These are phyloP conservation scores for Gymnopilus dilepis DNA, from an alignment of 768 basidiomycete genomes.

Conservation along the genomic window DNA sequence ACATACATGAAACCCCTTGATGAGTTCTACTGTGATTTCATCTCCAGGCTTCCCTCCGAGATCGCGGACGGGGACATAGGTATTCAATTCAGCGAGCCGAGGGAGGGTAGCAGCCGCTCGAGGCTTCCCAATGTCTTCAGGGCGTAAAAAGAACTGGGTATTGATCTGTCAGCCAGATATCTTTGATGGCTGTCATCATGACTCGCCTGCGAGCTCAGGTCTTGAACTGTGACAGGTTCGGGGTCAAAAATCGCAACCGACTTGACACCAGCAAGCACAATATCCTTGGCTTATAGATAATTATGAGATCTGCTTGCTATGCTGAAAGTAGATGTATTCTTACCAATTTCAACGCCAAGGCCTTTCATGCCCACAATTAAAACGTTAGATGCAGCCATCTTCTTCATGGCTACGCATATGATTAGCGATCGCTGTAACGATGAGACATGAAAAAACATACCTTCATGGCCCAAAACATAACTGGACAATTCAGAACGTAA, in stretches of 20 bases:
- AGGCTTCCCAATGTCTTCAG: slow-evolving; percentile 85
- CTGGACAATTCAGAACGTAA: slow-evolving; percentile 32
- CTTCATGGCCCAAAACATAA: slow-evolving; percentile 97
- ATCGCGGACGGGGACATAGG: slow-evolving; percentile 92
- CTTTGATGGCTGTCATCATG: neutral
- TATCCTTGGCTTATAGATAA: slow-evolving; percentile 80
- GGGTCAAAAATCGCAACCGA: slow-evolving; percentile 96
- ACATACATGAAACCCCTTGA: slow-evolving; percentile 88
- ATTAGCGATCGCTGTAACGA: slow-evolving; percentile 7
- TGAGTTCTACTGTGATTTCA: slow-evolving; percentile 77
- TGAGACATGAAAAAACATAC: slow-evolving; percentile 42
- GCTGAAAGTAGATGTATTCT: slow-evolving; percentile 21
- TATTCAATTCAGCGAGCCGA: slow-evolving; percentile 92
- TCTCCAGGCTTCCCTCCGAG: slow-evolving; percentile 81
- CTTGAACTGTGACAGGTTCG: slow-evolving; percentile 83
- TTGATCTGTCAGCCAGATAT: neutral
- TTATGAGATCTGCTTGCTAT: slow-evolving; percentile 10
- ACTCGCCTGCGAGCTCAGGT: slow-evolving; percentile 89
- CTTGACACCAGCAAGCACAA: slow-evolving; percentile 95
- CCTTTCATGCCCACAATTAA: slow-evolving; percentile 92
- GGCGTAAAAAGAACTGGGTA: slow-evolving; percentile 90
- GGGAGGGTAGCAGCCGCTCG: slow-evolving; percentile 85
- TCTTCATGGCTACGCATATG: slow-evolving; percentile 89
- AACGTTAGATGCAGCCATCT: slow-evolving; percentile 96
- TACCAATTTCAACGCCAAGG: slow-evolving; percentile 93